A percentile compares a stretch with the other conserved stretches of the same genome.
Evolutionary conservation across 2,329 filamentous ascomycete species (phyloP).

Genomic region (Cordyceps militaris): DNA sequence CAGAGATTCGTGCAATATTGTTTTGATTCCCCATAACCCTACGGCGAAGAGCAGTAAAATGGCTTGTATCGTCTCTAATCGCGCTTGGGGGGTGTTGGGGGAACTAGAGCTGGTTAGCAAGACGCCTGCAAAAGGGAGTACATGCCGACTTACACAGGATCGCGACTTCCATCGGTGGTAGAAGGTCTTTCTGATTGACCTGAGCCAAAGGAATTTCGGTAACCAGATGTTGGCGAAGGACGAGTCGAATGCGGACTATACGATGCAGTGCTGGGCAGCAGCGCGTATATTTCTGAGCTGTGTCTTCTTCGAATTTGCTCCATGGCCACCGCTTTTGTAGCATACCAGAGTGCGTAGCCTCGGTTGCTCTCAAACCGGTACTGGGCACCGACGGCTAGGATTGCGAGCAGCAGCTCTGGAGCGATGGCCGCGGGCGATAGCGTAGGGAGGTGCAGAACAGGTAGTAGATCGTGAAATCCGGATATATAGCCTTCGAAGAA

Average conservation of each 20-base stretch:
- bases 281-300: conserved; percentile 49
- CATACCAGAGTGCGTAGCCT: conserved; percentile 55
- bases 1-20: conserved; percentile 53
- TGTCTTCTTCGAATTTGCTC: conserved; percentile 53
- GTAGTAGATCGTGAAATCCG: conserved; percentile 53
- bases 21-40: conserved; percentile 54
- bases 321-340: conserved; percentile 48
- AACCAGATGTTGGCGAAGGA: conserved; percentile 50
- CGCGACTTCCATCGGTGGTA: conserved; percentile 52
- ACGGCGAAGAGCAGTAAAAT: conserved; percentile 54
- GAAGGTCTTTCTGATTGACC: conserved; percentile 49
- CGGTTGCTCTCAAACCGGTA: conserved; percentile 56
- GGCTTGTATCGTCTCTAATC: conserved; percentile 59
- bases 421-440: conserved; percentile 57
- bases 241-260: conserved; percentile 55
- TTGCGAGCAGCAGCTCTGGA: conserved; percentile 59
- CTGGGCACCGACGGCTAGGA: conserved; percentile 60
- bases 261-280: conserved; percentile 49
- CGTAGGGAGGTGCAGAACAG: conserved; percentile 61
- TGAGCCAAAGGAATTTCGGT: conserved; percentile 52
- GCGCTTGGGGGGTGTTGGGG: conserved; percentile 51
- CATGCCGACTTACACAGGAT: conserved; percentile 48
- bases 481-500: conserved; percentile 65
- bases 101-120: conserved; percentile 31
- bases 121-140: not conserved